Conservation (phyloP, 2,329 filamentous ascomycete genomes). For the Ophiocordyceps unilateralis region DNA sequence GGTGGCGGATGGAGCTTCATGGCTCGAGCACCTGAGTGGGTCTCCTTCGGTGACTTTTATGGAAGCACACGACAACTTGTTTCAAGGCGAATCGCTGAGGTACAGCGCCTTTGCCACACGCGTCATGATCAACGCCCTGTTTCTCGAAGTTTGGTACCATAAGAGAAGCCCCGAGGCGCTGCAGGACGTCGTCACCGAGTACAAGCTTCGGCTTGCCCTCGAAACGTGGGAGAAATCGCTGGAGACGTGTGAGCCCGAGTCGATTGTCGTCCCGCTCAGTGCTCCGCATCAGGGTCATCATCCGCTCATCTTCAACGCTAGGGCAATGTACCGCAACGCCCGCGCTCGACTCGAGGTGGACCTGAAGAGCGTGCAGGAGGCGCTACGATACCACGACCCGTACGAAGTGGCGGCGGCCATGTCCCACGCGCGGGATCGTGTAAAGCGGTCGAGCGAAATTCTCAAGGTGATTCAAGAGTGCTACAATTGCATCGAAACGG, state of each 20-base stretch:
- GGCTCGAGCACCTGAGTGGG: constrained; percentile 59
- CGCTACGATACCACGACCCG: constrained; percentile 87
- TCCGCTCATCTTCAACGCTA: constrained; percentile 92
- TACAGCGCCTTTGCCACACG: constrained; percentile 96
- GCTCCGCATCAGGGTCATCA: constrained; percentile 94
- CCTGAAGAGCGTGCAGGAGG: constrained; percentile 88
- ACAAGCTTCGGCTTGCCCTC: constrained; percentile 85
- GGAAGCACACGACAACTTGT: constrained; percentile 85
- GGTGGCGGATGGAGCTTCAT: constrained; percentile 59
- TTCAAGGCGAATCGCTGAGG: constrained; percentile 75
- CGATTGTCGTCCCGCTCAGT: constrained; percentile 72
- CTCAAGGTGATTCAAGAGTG: constrained; percentile 97
- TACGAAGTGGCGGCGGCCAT: constrained; percentile 95
- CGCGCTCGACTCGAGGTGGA: constrained; percentile 86
- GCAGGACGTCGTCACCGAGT: constrained; percentile 94
- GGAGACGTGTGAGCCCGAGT: constrained; percentile 82
- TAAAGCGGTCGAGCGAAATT: constrained; percentile 93
- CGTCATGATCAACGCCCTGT: constrained; percentile 97
- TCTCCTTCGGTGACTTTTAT: constrained; percentile 73
- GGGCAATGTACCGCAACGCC: constrained; percentile 91
- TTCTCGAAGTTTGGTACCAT: constrained; percentile 97
- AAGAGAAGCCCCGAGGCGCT: constrained; percentile 95
- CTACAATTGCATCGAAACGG: constrained; percentile 94
- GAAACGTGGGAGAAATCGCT: constrained; percentile 99
- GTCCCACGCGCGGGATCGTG: constrained; percentile 83